A percentile compares a stretch with the other conserved stretches of the same genome.
Evolutionary conservation across 768 basidiomycete genomes (phyloP).

Genomic region (Serpula lacrymans): DNA sequence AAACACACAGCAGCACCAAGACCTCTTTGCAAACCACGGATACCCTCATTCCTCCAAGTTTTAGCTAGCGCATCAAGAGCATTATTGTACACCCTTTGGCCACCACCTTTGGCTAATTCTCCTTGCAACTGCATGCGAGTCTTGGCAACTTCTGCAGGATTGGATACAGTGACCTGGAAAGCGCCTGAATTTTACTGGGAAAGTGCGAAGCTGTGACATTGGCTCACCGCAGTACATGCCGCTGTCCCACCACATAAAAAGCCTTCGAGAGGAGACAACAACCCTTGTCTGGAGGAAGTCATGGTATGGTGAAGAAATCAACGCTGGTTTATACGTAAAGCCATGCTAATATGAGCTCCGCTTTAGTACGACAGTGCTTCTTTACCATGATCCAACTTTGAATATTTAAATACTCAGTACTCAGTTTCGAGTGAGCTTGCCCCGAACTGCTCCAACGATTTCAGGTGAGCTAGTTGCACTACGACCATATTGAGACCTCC

Average conservation of each 20-base stretch:
- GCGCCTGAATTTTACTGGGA: too few relatives aligned
- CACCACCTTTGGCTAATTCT: constrained; percentile 77
- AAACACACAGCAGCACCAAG: constrained; percentile 78
- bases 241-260: constrained; percentile 91
- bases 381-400: too few relatives aligned
- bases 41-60: constrained; percentile 87
- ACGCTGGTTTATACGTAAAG: too few relatives aligned
- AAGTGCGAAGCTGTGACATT: constrained; percentile 8
- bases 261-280: constrained; percentile 68
- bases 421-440: too few relatives aligned
- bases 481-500: too few relatives aligned
- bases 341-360: too few relatives aligned
- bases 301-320: too few relatives aligned
- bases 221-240: constrained; percentile 82
- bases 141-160: constrained; percentile 67
- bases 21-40: constrained; percentile 91
- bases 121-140: constrained; percentile 96
- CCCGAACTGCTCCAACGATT: too few relatives aligned
- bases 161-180: constrained; percentile 38
- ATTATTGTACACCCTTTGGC: constrained; percentile 79
- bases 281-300: constrained; percentile 7
- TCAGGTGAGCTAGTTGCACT: too few relatives aligned
- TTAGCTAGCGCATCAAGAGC: constrained; percentile 85
- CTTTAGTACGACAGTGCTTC: too few relatives aligned
- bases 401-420: too few relatives aligned